These are phyloP conservation scores for Conringia planisiliqua DNA, from an alignment of 345 rosid species.

Conservation along the genomic window DNA sequence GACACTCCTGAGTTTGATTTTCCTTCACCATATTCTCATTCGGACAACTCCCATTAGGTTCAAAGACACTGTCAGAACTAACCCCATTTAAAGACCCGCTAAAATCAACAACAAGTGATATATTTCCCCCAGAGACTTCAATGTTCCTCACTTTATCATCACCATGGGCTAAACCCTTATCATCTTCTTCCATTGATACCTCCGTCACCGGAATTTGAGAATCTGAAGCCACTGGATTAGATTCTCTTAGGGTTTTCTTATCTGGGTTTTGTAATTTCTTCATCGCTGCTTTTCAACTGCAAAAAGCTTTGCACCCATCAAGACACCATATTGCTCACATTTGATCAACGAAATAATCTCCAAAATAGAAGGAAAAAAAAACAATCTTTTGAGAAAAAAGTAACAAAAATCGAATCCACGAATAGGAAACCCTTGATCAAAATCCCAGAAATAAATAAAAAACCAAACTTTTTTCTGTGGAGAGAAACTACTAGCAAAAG, in stretches of 20 bases:
- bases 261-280: constrained; percentile 40
- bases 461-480: neutral
- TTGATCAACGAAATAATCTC: neutral
- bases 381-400: neutral
- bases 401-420: neutral
- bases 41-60: constrained; percentile 14
- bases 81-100: constrained; percentile 34
- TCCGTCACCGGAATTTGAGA: constrained; percentile 26
- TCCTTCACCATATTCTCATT: constrained; percentile 15
- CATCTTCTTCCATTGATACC: constrained; percentile 34
- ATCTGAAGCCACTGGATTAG: constrained; percentile 27
- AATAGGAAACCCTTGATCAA: neutral
- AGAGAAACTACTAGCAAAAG: neutral
- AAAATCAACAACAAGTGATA: constrained; percentile 73
- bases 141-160: constrained; percentile 38
- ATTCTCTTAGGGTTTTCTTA: constrained; percentile 46
- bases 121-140: constrained; percentile 49
- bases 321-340: neutral
- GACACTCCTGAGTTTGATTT: constrained; percentile 30
- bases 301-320: constrained; percentile 2
- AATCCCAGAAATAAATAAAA: neutral
- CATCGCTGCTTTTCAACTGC: constrained; percentile 38
- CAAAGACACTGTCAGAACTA: constrained; percentile 17
- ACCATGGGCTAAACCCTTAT: constrained; percentile 9
- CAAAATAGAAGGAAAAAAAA: neutral